A percentile compares a stretch with the other conserved stretches of the same genome.
These are phyloP conservation scores for Hericium erinaceus DNA, from an alignment of 768 basidiomycete genomes.

Conservation along the genomic window DNA sequence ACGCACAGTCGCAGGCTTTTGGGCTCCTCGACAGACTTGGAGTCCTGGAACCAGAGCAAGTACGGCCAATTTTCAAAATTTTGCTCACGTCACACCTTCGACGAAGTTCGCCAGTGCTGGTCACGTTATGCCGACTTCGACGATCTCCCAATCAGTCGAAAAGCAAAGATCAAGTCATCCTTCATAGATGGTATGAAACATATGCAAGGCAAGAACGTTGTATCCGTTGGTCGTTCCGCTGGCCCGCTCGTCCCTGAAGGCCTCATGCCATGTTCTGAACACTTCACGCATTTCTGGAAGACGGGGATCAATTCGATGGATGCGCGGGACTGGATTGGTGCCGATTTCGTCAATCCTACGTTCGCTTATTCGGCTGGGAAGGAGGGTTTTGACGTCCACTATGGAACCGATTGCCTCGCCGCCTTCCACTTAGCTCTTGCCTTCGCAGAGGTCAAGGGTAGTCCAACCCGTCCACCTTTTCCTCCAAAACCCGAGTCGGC, in stretches of 20 bases:
- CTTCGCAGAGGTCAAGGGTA: conserved; percentile 13
- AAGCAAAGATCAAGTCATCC: not conserved
- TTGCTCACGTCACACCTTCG: conserved; percentile 29
- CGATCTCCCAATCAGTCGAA: not conserved
- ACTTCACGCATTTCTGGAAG: conserved; percentile 30
- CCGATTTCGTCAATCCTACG: conserved; percentile 34
- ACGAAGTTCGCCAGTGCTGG: conserved; percentile 34
- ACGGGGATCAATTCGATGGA: conserved; percentile 29
- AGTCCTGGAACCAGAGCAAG: conserved; percentile 28
- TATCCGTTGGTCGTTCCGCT: conserved; percentile 23
- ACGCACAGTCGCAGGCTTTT: conserved; percentile 32
- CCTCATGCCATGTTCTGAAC: conserved; percentile 10
- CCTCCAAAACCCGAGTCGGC: conserved; percentile 9
- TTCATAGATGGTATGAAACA: not conserved
- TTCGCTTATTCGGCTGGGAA: conserved; percentile 34
- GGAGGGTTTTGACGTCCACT: conserved; percentile 31
- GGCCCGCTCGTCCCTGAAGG: conserved; percentile 25
- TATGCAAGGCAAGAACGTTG: not conserved
- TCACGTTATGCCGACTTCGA: conserved; percentile 9
- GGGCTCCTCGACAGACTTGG: conserved; percentile 22
- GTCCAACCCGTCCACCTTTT: not conserved
- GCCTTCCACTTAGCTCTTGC: conserved; percentile 32
- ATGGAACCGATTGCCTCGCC: conserved; percentile 33
- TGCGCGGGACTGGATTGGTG: conserved; percentile 10
- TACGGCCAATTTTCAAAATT: conserved; percentile 31